Base-by-base conservation (phyloP, 2,329 filamentous ascomycete genomes). In the Monosporascus sp. region DNA sequence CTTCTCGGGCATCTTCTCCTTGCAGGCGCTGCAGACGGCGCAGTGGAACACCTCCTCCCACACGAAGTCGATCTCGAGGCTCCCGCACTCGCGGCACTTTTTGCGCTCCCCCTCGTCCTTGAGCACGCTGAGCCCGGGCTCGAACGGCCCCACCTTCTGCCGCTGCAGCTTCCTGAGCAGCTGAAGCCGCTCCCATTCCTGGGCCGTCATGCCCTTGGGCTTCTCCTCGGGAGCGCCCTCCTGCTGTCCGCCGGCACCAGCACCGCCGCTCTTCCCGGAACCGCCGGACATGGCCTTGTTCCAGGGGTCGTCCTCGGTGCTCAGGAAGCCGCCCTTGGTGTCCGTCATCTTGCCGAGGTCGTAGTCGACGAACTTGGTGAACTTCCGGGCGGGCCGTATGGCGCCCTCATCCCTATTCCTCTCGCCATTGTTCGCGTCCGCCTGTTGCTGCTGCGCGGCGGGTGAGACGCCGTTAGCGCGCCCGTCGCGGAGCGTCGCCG, bases 321-420 rank as follows among this genome's bases (percentile, higher is more conserved):
- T 89, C 59, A 99, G 72, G 70, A 99, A 99, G 1, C 94, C 94
- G 57, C 94, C 94, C 67, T 97, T 97, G 1, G 93, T 97, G 69
- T 99, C 94, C 6, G 88, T 95, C 91, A 99, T 97, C 72, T 93
- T 88, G 67, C 89, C 93, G 72, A 99, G 94, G 70, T 99, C 94
- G 73, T 97, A 97, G 67, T 99, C 94, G 65, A 99, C 92, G 68
- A 88, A 97, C 69, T 94, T 93, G 55, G 89, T 84, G 61, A 97
- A 97, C 65, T 95, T 97, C 64, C 85, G 83, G 47, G 90, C 89
- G 1, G 93, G 87, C 52, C 84, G 85, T 48, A 95, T 85, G 5
- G 73, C 68, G 46, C 66, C 67, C 0, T 65, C 59, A 68, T 46
- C 66, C 68, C 0, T 65, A 58, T 7, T 61, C 60, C 7, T 61